A percentile compares a stretch with the other conserved stretches of the same genome.
Conservation (phyloP, 352 stramenopile species). For the Phytophthora vignae region DNA sequence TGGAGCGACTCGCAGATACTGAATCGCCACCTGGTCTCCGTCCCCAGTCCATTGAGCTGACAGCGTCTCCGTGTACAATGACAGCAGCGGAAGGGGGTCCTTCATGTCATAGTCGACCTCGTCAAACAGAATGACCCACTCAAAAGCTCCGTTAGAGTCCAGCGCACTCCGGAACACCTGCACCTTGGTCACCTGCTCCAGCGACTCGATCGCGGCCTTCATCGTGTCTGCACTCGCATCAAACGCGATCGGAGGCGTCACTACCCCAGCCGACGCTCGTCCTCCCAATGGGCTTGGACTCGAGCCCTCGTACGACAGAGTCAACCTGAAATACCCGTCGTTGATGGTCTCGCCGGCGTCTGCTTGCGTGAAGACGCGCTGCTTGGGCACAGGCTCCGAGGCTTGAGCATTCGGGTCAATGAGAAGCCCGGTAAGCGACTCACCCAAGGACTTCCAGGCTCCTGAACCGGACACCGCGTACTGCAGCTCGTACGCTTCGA, state of each 20-base stretch:
- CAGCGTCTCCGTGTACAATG: slow-evolving; percentile 62
- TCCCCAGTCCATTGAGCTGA: slow-evolving; percentile 51
- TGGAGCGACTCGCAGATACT: slow-evolving; percentile 38
- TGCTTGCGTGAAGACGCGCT: slow-evolving; percentile 61
- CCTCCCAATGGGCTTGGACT: slow-evolving; percentile 31
- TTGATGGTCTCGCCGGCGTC: slow-evolving; percentile 54
- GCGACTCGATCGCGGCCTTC: slow-evolving; percentile 72
- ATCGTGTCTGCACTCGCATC: slow-evolving; percentile 70
- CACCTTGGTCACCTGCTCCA: slow-evolving; percentile 71
- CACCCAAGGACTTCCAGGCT: slow-evolving; percentile 45
- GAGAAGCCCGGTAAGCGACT: slow-evolving; percentile 43
- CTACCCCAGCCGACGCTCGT: slow-evolving; percentile 22
- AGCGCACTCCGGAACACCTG: slow-evolving; percentile 56
- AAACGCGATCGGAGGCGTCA: slow-evolving; percentile 76
- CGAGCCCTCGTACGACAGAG: slow-evolving; percentile 48
- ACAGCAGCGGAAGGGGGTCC: slow-evolving; percentile 50
- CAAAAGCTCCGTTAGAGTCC: slow-evolving; percentile 34
- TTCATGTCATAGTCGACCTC: slow-evolving; percentile 15
- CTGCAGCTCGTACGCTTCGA: slow-evolving; percentile 67
- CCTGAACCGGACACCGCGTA: slow-evolving; percentile 53
- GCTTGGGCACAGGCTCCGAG: slow-evolving; percentile 47
- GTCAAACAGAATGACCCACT: slow-evolving; percentile 74
- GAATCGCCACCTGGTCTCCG: slow-evolving; percentile 61
- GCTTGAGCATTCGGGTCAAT: slow-evolving; percentile 15
- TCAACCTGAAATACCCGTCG: slow-evolving; percentile 65